Evolutionary conservation across 495 filamentous ascomycete genomes (phyloP).

Genomic region (Neurospora terricola): DNA sequence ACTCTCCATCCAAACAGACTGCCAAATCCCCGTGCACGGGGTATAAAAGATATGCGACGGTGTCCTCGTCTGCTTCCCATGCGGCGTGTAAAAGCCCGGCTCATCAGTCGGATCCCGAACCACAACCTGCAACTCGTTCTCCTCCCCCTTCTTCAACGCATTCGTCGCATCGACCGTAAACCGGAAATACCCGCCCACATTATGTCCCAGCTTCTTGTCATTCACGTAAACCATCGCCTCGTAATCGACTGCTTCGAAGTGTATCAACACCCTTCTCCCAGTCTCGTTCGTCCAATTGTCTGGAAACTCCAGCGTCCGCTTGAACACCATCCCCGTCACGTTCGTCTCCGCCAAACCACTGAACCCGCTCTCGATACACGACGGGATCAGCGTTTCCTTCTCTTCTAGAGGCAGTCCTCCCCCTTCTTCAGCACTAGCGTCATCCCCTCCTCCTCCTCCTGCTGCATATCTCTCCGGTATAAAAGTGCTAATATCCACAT

Average conservation of each 20-base stretch:
- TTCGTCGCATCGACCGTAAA: slow-evolving; percentile 52
- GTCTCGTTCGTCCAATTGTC: slow-evolving; percentile 29
- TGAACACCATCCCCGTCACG: slow-evolving; percentile 49
- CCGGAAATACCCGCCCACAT: slow-evolving; percentile 53
- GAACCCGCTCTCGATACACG: slow-evolving; percentile 47
- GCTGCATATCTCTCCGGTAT: no score
- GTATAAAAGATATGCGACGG: slow-evolving; percentile 61
- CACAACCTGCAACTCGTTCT: slow-evolving; percentile 51
- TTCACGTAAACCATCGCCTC: slow-evolving; percentile 58
- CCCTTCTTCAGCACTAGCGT: no score
- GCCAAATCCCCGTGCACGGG: slow-evolving; percentile 62
- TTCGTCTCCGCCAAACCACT: slow-evolving; percentile 42
- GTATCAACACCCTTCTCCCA: slow-evolving; percentile 37
- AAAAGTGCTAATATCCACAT: not conserved
- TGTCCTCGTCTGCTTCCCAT: slow-evolving; percentile 52
- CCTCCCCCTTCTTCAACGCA: slow-evolving; percentile 22
- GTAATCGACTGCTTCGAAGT: slow-evolving; percentile 62
- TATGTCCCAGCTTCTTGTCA: slow-evolving; percentile 39
- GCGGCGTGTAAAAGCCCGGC: slow-evolving; percentile 39
- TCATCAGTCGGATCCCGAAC: slow-evolving; percentile 57
- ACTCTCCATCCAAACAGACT: slow-evolving; percentile 57
- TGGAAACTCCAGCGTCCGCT: slow-evolving; percentile 46
- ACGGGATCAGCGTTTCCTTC: slow-evolving; percentile 49
- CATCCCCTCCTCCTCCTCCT: not conserved
- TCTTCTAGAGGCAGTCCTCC: not conserved